phyloP scores from a whole-genome alignment of 805 yeast genomes.

The Teunomyces kruisii region DNA sequence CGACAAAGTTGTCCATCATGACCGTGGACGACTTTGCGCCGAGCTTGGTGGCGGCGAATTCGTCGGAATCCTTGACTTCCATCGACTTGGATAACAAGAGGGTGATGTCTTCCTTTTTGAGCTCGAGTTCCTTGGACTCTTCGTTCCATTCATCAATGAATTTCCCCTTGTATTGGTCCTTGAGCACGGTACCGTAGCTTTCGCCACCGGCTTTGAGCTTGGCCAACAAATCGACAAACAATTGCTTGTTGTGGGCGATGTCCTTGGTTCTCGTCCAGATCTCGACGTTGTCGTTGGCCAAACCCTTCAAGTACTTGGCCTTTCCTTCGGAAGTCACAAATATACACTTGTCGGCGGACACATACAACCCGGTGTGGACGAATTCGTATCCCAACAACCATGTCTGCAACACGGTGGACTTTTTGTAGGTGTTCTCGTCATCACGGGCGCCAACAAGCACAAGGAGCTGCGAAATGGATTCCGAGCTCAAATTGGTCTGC shows the following conservation, averaged over 20 bases:
- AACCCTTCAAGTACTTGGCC: conserved; percentile 70
- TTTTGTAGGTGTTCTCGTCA: conserved; percentile 86
- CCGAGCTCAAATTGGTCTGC: conserved; percentile 33
- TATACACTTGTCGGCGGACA: conserved; percentile 58
- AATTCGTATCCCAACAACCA: conserved; percentile 96
- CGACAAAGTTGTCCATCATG: conserved; percentile 78
- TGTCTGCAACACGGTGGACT: conserved; percentile 80
- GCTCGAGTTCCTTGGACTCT: conserved; percentile 18
- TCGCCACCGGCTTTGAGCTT: conserved; percentile 38
- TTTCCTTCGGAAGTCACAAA: conserved; percentile 82
- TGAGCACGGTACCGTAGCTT: conserved; percentile 64
- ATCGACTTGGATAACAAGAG: conserved; percentile 53
- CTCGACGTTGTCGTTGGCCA: conserved; percentile 46
- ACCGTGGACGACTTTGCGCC: conserved; percentile 79
- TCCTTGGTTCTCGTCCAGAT: conserved; percentile 83
- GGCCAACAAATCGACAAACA: conserved; percentile 58
- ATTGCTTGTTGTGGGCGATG: conserved; percentile 64
- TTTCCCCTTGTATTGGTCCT: conserved; percentile 81
- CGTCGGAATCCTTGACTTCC: conserved; percentile 79
- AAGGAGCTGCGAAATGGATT: conserved; percentile 33
- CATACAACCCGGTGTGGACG: conserved; percentile 79
- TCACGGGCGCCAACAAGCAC: conserved; percentile 82
- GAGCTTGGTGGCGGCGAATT: conserved; percentile 58
- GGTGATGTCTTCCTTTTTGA: conserved; percentile 47
- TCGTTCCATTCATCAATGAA: conserved; percentile 79